A percentile compares a stretch with the other conserved stretches of the same genome.
Conservation (phyloP, 2,329 filamentous ascomycete genomes). For the Pseudocercospora ulei region DNA sequence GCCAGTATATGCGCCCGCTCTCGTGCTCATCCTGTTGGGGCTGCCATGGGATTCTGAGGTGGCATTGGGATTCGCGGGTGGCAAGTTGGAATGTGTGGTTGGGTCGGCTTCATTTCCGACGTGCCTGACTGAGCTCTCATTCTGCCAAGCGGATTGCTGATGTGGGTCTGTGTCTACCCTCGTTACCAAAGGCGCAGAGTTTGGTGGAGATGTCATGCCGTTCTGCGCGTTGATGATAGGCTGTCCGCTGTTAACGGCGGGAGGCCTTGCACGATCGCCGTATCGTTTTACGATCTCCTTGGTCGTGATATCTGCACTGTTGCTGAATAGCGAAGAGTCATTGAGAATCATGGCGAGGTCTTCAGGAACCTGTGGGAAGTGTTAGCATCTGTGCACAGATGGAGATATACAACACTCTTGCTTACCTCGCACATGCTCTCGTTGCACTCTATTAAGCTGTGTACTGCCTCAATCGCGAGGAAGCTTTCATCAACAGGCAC, state of each 20-base stretch:
- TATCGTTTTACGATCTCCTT: constrained; percentile 95
- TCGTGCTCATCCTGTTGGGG: constrained; percentile 27
- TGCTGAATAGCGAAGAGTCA: constrained; percentile 72
- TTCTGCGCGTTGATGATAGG: constrained; percentile 18
- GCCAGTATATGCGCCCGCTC: constrained; percentile 25
- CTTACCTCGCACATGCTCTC: constrained; percentile 95
- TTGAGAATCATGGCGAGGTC: constrained; percentile 78
- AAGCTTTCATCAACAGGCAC: constrained; percentile 65
- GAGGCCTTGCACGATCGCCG: constrained; percentile 64
- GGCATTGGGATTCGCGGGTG: constrained; percentile 27
- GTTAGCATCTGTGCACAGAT: background rate
- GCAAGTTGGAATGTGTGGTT: constrained; percentile 26
- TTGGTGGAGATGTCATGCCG: constrained; percentile 34
- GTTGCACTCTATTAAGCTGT: constrained; percentile 81
- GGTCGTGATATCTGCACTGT: constrained; percentile 76
- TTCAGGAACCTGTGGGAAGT: constrained; percentile 64
- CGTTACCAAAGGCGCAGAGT: constrained; percentile 51
- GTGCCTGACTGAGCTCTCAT: constrained; percentile 73
- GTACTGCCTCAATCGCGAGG: constrained; percentile 83
- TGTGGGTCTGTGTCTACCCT: constrained; percentile 80
- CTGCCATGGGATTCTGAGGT: constrained; percentile 30
- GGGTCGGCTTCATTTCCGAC: constrained; percentile 40
- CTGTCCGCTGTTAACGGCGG: constrained; percentile 35
- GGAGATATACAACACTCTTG: constrained; percentile 20
- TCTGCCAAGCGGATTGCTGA: constrained; percentile 59